These are phyloP conservation scores for Aspergillus felis DNA, from an alignment of 2,329 filamentous ascomycete species.

Conservation along the genomic window DNA sequence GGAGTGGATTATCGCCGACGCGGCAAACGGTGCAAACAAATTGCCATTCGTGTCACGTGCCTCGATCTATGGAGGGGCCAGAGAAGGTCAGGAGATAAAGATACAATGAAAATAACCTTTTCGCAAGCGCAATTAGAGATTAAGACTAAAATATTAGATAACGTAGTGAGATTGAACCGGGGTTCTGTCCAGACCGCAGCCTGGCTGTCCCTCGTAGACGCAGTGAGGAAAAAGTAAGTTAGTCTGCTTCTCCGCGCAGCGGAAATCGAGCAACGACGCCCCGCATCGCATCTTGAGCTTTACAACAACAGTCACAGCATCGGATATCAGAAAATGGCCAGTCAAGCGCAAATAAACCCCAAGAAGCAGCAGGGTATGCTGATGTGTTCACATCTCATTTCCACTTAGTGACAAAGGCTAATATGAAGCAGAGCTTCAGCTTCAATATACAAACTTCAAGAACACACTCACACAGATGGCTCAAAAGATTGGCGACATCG, in stretches of 20 bases:
- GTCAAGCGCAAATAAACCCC: constrained; percentile 37
- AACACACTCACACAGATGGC: constrained; percentile 83
- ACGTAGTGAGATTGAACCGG: background rate
- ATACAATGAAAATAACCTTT: background rate
- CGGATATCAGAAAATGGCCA: constrained; percentile 31
- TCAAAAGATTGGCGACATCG: constrained; percentile 94
- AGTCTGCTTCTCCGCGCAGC: background rate
- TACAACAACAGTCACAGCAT: constrained; percentile 17
- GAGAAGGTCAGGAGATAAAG: background rate
- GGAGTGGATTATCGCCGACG: constrained; percentile 5
- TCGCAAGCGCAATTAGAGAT: background rate
- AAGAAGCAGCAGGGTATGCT: constrained; percentile 47
- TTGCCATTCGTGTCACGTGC: constrained; percentile 21
- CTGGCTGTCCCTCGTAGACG: background rate
- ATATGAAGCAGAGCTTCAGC: constrained; percentile 43
- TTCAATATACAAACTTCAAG: constrained; percentile 55
- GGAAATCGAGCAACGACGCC: constrained; percentile 20
- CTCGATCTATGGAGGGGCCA: background rate
- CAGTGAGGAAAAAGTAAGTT: background rate
- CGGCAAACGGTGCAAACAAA: constrained; percentile 29
- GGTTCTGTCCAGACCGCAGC: background rate
- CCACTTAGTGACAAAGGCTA: constrained; percentile 3
- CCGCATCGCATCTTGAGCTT: constrained; percentile 32
- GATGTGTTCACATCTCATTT: background rate
- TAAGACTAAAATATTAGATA: background rate